Conservation (phyloP, 2,329 filamentous ascomycete genomes). For the Paracamarosporium sp. region DNA sequence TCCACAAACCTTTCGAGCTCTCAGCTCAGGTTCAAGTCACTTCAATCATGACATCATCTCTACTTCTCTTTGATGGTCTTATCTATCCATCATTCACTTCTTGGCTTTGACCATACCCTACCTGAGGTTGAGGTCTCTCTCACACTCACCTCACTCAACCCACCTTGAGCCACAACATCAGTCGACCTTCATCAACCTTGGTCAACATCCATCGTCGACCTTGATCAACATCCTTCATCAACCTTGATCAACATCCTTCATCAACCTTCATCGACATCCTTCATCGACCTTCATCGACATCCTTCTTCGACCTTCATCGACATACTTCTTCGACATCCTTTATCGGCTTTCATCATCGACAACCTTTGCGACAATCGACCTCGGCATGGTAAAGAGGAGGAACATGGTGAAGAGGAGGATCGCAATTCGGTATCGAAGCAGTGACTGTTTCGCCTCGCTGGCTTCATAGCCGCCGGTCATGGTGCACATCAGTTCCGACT, state of each 20-base stretch:
- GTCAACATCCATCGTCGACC: neutral
- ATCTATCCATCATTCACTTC: neutral
- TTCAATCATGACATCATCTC: neutral
- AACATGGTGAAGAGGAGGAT: conserved; percentile 1
- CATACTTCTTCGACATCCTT: neutral
- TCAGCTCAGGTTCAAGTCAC: neutral
- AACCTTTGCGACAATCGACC: neutral
- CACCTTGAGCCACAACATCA: neutral
- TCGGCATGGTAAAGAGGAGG: neutral
- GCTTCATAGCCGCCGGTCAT: neutral
- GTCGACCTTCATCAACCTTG: neutral
- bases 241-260: neutral
- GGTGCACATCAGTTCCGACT: neutral
- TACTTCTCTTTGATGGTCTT: neutral
- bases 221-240: neutral
- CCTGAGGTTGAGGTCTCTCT: neutral
- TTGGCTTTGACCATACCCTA: neutral
- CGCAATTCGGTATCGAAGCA: neutral
- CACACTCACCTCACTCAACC: neutral
- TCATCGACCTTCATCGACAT: neutral
- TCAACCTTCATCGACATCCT: neutral
- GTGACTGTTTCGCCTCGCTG: conserved; percentile 5
- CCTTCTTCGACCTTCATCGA: neutral
- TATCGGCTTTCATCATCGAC: neutral
- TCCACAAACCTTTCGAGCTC: neutral